Base-by-base conservation (phyloP, 2,329 filamentous ascomycete species). In the Drechmeria coniospora region DNA sequence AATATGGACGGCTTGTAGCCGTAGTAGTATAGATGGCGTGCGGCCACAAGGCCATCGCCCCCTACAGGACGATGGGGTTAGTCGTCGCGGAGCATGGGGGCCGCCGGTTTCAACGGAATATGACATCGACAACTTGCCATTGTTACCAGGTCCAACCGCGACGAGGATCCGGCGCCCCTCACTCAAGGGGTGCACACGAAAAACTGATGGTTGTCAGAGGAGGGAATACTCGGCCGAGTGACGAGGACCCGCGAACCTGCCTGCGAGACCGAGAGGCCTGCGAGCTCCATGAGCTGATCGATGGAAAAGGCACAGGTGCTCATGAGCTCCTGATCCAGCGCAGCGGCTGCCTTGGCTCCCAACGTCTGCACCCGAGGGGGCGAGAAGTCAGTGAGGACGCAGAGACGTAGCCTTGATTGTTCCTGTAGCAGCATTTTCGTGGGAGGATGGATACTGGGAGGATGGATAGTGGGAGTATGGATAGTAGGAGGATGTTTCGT, bases 201-300 rank as follows among this genome's bases (percentile, higher is more conserved):
- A 92, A 6, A 95, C 82, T 87, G 32, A 15, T 17, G 18, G 18
- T 6, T 20, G 7, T 20, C 18, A 10, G 10, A 20, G 18, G 18
- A 20, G 10, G 10, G 18, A 20, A 20, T 20, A 20, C 10, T 20
- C 18, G 11, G 4, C 4, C 8, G 11, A 5, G 16, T 20, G 18
- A 7, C 9, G 9, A 14, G 15, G 18, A 8, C 16, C 13, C 21
- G 36, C 61, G 32, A 48, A 86, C 83, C 74, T 27, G 79, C 84
- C 62, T 95, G 84, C 9, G 87, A 87, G 15, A 95, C 84, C 1
- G 84, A 86, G 1, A 98, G 65, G 0, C 90, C 90, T 23, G 90
- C 90, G 6, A 98, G 61, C 50, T 95, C 90, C 90, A 98, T 95
- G 26, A 98, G 63, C 54, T 98, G 90, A 48, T 95, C 90, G 30